phyloP scores from a whole-genome alignment of 1,139 yeast species.

The Zygotorulaspora mrakii region DNA sequence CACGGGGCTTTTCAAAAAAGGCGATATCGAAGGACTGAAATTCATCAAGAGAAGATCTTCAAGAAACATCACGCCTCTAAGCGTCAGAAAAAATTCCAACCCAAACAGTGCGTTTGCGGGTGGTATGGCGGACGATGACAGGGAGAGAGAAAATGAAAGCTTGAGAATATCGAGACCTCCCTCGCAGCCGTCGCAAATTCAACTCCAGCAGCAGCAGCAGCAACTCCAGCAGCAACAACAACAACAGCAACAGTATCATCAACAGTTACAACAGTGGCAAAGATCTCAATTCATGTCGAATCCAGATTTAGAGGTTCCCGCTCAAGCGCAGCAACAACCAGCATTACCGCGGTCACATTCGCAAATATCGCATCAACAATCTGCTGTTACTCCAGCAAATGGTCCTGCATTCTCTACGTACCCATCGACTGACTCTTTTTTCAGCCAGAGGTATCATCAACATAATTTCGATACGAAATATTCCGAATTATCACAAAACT shows the following conservation, averaged over 20 bases:
- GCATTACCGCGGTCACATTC: constrained; percentile 5
- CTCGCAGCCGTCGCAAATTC: constrained; percentile 6
- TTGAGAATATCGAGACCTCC: constrained; percentile 16
- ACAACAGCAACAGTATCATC: constrained; percentile 14
- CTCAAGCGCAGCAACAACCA: constrained; percentile 8
- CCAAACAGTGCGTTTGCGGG: constrained; percentile 6
- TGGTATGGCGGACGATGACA: constrained; percentile 1
- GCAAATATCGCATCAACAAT: constrained; percentile 5
- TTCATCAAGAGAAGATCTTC: constrained; percentile 63
- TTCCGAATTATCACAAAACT: constrained; percentile 37
- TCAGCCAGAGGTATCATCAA: constrained; percentile 9
- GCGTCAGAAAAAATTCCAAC: constrained; percentile 15
- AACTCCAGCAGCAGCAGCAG: constrained; percentile 1
- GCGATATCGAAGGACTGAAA: constrained; percentile 55
- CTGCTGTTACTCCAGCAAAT: constrained; percentile 3
- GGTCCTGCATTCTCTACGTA: constrained; percentile 10
- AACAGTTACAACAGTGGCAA: constrained; percentile 12
- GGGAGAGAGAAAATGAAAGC: constrained; percentile 12
- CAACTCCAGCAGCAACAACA: constrained; percentile 13
- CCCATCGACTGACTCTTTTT: constrained; percentile 12
- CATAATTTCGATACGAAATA: constrained; percentile 10
- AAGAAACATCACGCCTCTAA: constrained; percentile 41
- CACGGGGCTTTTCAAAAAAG: constrained; percentile 60
- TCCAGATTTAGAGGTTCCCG: constrained; percentile 5
- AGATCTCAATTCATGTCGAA: constrained; percentile 10